Conservation (phyloP, 768 basidiomycete genomes). For the Amanita fuliginea region DNA sequence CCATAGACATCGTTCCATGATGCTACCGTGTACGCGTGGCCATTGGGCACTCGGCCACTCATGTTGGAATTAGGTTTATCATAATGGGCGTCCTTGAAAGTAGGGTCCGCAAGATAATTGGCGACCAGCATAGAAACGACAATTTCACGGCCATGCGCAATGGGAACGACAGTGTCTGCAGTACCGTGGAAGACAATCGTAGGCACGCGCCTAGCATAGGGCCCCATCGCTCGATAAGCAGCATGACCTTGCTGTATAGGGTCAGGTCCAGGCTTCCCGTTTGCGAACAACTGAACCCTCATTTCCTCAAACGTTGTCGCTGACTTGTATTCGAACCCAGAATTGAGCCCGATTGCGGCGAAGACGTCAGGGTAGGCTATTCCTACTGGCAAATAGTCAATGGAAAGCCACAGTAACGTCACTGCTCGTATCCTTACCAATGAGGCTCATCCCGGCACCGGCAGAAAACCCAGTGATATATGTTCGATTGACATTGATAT, state of each 20-base stretch:
- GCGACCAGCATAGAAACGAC: not conserved
- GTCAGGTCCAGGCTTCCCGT: not conserved
- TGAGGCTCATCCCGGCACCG: not conserved
- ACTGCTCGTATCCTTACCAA: not conserved
- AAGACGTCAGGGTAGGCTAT: not conserved
- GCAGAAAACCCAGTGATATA: not conserved
- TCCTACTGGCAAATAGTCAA: not conserved
- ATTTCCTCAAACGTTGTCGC: not conserved
- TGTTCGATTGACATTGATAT: not conserved
- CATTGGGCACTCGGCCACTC: not conserved
- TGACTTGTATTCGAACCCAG: not conserved
- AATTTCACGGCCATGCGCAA: not conserved
- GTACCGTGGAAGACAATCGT: not conserved
- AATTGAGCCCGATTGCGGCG: not conserved
- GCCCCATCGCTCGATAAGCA: not conserved
- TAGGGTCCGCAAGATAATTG: not conserved
- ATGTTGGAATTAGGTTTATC: not conserved
- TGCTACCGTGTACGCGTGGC: not conserved
- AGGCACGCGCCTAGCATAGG: not conserved
- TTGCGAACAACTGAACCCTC: not conserved
- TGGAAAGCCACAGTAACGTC: not conserved
- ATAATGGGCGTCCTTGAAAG: not conserved
- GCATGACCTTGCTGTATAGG: not conserved
- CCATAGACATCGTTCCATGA: not conserved
- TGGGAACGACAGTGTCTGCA: not conserved